Conservation (phyloP, 768 basidiomycete genomes). For the Neoboletus magnificus region DNA sequence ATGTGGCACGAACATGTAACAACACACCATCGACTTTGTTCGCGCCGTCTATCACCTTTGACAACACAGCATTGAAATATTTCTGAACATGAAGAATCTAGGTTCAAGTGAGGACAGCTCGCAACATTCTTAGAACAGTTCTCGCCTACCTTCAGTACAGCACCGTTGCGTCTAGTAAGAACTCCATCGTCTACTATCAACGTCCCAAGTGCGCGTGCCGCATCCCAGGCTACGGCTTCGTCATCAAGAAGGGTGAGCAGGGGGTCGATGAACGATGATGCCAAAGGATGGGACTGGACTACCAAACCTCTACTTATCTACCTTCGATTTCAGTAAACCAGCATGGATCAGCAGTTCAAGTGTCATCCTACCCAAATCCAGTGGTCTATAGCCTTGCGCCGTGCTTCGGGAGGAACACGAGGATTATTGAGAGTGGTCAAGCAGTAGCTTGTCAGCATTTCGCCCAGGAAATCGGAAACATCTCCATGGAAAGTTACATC, state of each 20-base stretch:
- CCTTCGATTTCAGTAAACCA: not conserved
- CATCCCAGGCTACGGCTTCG: constrained; percentile 59
- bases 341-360: not conserved
- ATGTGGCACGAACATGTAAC: not conserved
- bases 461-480: constrained; percentile 42
- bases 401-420: constrained; percentile 31
- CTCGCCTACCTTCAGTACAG: constrained; percentile 65
- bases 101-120: not conserved
- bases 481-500: constrained; percentile 33
- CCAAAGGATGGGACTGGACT: constrained; percentile 63
- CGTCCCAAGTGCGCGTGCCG: constrained; percentile 71
- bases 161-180: constrained; percentile 74
- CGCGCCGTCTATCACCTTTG: constrained; percentile 69
- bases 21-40: constrained; percentile 51
- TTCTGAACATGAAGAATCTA: constrained; percentile 75
- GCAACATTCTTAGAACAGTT: not conserved
- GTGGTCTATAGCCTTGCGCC: constrained; percentile 49
- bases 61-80: constrained; percentile 69
- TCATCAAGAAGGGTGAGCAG: constrained; percentile 75
- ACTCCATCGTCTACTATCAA: constrained; percentile 59
- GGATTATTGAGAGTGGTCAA: constrained; percentile 39
- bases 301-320: constrained; percentile 81
- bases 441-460: constrained; percentile 50
- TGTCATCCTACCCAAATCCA: constrained; percentile 67
- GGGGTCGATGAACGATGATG: constrained; percentile 53